Conservation (phyloP, 1,139 yeast genomes). For the Insectozyma bohioensis region DNA sequence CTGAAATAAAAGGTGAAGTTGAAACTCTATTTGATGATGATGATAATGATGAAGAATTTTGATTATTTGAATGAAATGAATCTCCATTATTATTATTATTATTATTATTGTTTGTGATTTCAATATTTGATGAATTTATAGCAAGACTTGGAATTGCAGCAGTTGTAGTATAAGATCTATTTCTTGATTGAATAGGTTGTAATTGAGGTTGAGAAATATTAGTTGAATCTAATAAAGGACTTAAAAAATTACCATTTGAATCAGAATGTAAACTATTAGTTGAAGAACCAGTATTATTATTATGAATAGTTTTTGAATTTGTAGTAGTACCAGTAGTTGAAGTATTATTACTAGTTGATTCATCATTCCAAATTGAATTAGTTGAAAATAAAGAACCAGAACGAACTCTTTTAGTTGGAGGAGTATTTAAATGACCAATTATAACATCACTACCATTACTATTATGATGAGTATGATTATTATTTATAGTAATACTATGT, state of each 20-base stretch:
- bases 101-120: too few species aligned
- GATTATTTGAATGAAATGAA: slow-evolving; percentile 2
- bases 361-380: slow-evolving; percentile 52
- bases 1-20: slow-evolving; percentile 18
- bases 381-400: slow-evolving; percentile 47
- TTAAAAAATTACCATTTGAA: slow-evolving; percentile 6
- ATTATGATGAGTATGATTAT: slow-evolving; percentile 11
- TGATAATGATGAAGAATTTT: neutral
- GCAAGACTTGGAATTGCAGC: slow-evolving; percentile 28
- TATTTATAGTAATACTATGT: neutral
- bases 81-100: slow-evolving; percentile 1
- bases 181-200: slow-evolving; percentile 22
- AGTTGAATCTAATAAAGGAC: slow-evolving; percentile 10
- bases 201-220: slow-evolving; percentile 6
- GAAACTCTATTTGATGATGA: slow-evolving; percentile 8
- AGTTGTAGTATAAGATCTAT: slow-evolving; percentile 52
- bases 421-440: slow-evolving; percentile 9
- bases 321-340: slow-evolving; percentile 6
- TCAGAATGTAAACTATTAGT: neutral
- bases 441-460: slow-evolving; percentile 2
- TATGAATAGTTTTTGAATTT: slow-evolving; percentile 4
- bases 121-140: slow-evolving; percentile 8
- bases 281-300: slow-evolving; percentile 1
- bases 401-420: slow-evolving; percentile 27
- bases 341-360: slow-evolving; percentile 13